These are phyloP conservation scores for Ceratobasidium sp. DNA, from an alignment of 1,284 basidiomycete genomes.

Conservation along the genomic window DNA sequence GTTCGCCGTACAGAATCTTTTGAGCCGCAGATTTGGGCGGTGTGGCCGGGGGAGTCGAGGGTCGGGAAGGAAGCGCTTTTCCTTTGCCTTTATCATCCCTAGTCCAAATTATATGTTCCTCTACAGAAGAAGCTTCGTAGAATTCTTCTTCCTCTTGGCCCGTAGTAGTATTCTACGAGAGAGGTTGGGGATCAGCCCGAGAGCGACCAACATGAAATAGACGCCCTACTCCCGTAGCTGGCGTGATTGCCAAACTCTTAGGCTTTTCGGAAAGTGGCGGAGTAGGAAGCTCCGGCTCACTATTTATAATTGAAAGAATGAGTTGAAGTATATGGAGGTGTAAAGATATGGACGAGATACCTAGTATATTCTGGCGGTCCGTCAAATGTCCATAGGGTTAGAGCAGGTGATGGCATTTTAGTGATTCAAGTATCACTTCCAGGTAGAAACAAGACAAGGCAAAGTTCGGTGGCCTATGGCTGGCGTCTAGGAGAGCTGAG, in stretches of 20 bases:
- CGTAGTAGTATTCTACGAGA: too few species aligned
- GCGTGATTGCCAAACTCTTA: too few species aligned
- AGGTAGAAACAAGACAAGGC: background rate
- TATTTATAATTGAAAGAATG: background rate
- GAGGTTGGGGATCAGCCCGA: too few species aligned
- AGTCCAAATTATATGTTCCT: background rate
- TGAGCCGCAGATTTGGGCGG: background rate
- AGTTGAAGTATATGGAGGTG: background rate
- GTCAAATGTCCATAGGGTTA: slow-evolving; percentile 25
- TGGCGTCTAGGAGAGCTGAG: too few species aligned
- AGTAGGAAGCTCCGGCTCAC: background rate
- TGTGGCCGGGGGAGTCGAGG: background rate
- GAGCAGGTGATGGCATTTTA: background rate
- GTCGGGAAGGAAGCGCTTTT: background rate
- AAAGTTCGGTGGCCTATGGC: background rate
- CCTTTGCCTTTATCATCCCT: too few species aligned
- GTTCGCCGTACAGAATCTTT: background rate
- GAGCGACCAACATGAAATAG: too few species aligned
- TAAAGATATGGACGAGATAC: background rate
- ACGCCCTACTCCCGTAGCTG: too few species aligned
- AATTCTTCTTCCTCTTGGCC: slow-evolving; percentile 2
- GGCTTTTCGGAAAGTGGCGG: background rate
- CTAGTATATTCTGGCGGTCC: slow-evolving; percentile 18
- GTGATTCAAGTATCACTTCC: background rate
- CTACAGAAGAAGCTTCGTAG: background rate